phyloP scores from a whole-genome alignment of 1,139 yeast genomes.

The Petasospora rhodanensis region DNA sequence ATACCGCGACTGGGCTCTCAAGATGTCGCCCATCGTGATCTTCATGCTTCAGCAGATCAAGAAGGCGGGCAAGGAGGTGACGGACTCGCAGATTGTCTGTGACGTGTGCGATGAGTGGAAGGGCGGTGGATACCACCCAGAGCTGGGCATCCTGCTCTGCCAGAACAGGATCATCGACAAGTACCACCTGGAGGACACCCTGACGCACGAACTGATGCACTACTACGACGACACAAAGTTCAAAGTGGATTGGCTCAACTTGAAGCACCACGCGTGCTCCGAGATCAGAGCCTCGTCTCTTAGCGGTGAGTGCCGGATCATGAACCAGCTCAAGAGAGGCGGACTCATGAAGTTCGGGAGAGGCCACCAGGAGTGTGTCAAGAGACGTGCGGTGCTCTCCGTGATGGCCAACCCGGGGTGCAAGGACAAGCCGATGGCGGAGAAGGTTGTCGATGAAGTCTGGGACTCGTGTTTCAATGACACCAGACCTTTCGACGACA shows the following conservation, averaged over 20 bases:
- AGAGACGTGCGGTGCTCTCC: conserved; percentile 79
- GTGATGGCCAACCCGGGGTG: conserved; percentile 87
- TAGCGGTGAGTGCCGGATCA: conserved; percentile 92
- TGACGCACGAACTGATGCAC: conserved; percentile 91
- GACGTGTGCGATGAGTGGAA: conserved; percentile 81
- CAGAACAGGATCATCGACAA: conserved; percentile 76
- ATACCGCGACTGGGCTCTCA: conserved; percentile 72
- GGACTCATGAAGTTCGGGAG: conserved; percentile 59
- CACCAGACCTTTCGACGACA: conserved; percentile 92
- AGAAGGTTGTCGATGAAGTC: conserved; percentile 73
- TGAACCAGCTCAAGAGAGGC: conserved; percentile 74
- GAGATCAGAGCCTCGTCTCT: conserved; percentile 91
- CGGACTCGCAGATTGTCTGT: conserved; percentile 57
- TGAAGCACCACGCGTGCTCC: conserved; percentile 94
- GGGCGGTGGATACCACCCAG: conserved; percentile 94
- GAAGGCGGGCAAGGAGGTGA: conserved; percentile 52
- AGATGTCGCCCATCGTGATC: conserved; percentile 77
- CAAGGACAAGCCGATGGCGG: conserved; percentile 66
- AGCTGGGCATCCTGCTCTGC: conserved; percentile 79
- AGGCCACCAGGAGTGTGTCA: conserved; percentile 89
- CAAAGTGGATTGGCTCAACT: conserved; percentile 74
- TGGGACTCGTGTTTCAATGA: conserved; percentile 93
- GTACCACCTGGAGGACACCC: conserved; percentile 84
- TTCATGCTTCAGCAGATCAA: conserved; percentile 85
- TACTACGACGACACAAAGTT: conserved; percentile 89